These are phyloP conservation scores for Thozetella sp. DNA, from an alignment of 495 filamentous ascomycete species.

Conservation along the genomic window DNA sequence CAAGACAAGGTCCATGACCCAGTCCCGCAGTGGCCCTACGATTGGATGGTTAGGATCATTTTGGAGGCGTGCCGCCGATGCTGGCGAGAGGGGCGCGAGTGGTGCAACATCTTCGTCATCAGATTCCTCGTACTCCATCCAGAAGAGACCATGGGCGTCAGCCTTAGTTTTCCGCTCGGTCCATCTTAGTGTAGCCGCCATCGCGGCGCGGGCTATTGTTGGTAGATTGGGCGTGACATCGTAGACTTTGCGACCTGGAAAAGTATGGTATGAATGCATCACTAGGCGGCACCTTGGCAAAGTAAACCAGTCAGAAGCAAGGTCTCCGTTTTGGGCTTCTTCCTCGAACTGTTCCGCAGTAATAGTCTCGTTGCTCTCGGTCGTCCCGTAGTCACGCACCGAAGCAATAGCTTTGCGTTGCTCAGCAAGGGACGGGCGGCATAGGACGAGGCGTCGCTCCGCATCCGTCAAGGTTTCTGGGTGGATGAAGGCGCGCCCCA, in stretches of 20 bases:
- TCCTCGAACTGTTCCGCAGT: neutral
- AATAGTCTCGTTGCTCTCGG: neutral
- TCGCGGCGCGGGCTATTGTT: neutral
- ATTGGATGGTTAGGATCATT: too few relatives aligned
- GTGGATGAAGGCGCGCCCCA: neutral
- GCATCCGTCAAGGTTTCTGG: neutral
- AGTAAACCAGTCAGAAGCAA: neutral
- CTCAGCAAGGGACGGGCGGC: neutral
- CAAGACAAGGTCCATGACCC: too few relatives aligned
- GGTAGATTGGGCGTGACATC: slow-evolving; percentile 13
- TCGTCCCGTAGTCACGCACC: neutral
- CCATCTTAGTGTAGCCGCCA: neutral
- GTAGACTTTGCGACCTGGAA: slow-evolving; percentile 6
- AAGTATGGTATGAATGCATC: neutral
- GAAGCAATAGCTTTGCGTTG: neutral
- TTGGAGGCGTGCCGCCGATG: too few relatives aligned
- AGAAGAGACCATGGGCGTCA: too few relatives aligned
- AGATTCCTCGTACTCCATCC: too few relatives aligned
- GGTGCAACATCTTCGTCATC: too few relatives aligned
- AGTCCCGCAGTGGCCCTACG: too few relatives aligned
- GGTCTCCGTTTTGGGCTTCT: neutral
- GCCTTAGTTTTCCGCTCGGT: neutral
- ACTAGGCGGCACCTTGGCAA: neutral
- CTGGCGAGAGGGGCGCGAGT: too few relatives aligned
- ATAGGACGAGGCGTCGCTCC: neutral